Conservation (phyloP, 306 rosid genomes). For the Malus fusca region DNA sequence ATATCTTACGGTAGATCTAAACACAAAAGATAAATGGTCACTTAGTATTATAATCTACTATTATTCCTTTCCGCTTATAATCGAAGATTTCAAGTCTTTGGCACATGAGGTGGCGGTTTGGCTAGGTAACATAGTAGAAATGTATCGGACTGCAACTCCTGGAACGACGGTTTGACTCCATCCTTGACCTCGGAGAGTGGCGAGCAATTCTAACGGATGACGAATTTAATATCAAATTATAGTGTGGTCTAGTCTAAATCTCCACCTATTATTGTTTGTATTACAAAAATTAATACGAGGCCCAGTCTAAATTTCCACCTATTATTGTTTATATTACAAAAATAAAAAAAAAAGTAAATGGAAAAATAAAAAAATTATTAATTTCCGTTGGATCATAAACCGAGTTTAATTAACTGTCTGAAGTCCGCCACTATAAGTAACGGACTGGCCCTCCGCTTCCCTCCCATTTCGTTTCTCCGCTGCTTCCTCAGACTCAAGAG, state of each 20-base stretch:
- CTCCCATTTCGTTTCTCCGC: not conserved
- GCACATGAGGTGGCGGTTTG: too few relatives aligned
- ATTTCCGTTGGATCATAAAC: not conserved
- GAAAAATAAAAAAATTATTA: not conserved
- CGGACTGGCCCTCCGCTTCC: not conserved
- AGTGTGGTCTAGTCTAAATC: not conserved
- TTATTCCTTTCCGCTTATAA: too few relatives aligned
- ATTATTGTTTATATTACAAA: not conserved
- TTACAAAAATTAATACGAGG: not conserved
- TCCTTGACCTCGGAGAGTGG: fast-evolving
- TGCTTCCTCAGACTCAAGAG: not conserved
- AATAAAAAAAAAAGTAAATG: not conserved
- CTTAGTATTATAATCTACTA: too few relatives aligned
- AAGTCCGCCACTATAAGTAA: not conserved
- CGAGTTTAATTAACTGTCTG: not conserved
- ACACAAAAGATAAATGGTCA: too few relatives aligned
- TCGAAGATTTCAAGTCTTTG: too few relatives aligned
- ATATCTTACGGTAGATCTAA: too few relatives aligned
- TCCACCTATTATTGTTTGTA: not conserved
- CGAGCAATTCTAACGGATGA: too few relatives aligned
- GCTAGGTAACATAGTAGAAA: too few relatives aligned
- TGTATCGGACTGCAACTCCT: too few relatives aligned
- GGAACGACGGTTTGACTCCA: too few relatives aligned
- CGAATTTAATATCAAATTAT: too few relatives aligned
- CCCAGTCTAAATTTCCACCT: not conserved